Conservation (phyloP, 2,329 filamentous ascomycete species). For the Talaromyces rugulosus region DNA sequence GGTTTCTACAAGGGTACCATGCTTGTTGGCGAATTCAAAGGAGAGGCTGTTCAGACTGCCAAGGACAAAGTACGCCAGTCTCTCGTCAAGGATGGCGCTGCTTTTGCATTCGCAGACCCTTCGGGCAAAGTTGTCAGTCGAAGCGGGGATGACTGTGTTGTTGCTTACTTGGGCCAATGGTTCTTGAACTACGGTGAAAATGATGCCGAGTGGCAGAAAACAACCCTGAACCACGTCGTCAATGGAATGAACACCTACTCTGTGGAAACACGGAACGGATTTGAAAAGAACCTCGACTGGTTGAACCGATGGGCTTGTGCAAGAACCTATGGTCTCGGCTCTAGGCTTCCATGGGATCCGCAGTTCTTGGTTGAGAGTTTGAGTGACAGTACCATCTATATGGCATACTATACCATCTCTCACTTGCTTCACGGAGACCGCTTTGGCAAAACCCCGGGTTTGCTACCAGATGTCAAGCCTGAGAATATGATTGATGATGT, state of each 20-base stretch:
- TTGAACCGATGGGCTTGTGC: slow-evolving; percentile 94
- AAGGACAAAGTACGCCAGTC: slow-evolving; percentile 80
- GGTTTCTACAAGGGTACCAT: slow-evolving; percentile 95
- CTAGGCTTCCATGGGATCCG: slow-evolving; percentile 90
- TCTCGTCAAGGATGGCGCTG: slow-evolving; percentile 70
- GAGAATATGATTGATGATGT: slow-evolving; percentile 93
- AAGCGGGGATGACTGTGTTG: slow-evolving; percentile 89
- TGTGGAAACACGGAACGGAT: slow-evolving; percentile 71
- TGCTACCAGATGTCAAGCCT: slow-evolving; percentile 60
- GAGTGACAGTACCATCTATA: slow-evolving; percentile 87
- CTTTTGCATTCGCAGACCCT: slow-evolving; percentile 91
- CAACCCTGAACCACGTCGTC: slow-evolving; percentile 67
- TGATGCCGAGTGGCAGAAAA: slow-evolving; percentile 70
- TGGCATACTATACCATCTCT: slow-evolving; percentile 58
- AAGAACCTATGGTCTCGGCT: slow-evolving; percentile 85
- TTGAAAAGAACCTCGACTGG: slow-evolving; percentile 85
- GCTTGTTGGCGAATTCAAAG: slow-evolving; percentile 81
- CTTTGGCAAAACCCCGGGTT: slow-evolving; percentile 70
- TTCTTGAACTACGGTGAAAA: slow-evolving; percentile 95
- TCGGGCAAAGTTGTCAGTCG: slow-evolving; percentile 84
- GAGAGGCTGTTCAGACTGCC: slow-evolving; percentile 77
- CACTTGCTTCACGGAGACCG: slow-evolving; percentile 74
- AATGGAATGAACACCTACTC: slow-evolving; percentile 75
- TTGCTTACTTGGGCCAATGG: slow-evolving; percentile 93
- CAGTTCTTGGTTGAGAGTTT: slow-evolving; percentile 88